Conservation (phyloP, 176 grass and related monocot species). For the Hordeum marinum region DNA sequence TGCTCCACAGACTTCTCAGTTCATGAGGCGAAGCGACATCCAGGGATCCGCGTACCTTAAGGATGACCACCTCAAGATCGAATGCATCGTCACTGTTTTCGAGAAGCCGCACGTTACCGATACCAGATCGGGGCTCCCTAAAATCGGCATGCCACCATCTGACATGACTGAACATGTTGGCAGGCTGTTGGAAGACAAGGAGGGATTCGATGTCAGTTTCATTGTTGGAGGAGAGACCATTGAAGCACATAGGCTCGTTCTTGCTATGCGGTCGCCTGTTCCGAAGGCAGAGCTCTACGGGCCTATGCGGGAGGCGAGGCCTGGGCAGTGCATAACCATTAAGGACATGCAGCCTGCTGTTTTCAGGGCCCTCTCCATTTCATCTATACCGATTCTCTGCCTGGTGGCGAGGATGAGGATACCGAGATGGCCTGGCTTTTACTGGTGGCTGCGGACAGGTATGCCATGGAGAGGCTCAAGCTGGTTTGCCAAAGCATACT, state of each 20-base stretch:
- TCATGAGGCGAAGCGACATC: background rate
- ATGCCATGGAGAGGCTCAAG: constrained; percentile 13
- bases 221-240: background rate
- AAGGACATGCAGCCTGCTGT: constrained; percentile 18
- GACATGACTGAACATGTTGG: background rate
- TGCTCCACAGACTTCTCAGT: background rate
- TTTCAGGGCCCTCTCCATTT: constrained; percentile 13
- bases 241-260: constrained; percentile 18
- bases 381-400: constrained; percentile 17
- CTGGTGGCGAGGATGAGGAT: background rate
- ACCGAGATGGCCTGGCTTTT: background rate
- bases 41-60: background rate
- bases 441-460: constrained; percentile 17
- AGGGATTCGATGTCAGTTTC: constrained; percentile 24
- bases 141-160: background rate
- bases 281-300: constrained; percentile 17
- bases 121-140: background rate
- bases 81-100: background rate
- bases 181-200: background rate
- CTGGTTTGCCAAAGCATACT: background rate
- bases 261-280: background rate
- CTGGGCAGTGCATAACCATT: background rate
- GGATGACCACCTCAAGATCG: background rate
- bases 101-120: background rate
- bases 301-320: background rate